Evolutionary conservation across 805 yeast genomes (phyloP), one percentile per base, ranked within the genome.

Genomic region (Metschnikowia arizonensis): DNA sequence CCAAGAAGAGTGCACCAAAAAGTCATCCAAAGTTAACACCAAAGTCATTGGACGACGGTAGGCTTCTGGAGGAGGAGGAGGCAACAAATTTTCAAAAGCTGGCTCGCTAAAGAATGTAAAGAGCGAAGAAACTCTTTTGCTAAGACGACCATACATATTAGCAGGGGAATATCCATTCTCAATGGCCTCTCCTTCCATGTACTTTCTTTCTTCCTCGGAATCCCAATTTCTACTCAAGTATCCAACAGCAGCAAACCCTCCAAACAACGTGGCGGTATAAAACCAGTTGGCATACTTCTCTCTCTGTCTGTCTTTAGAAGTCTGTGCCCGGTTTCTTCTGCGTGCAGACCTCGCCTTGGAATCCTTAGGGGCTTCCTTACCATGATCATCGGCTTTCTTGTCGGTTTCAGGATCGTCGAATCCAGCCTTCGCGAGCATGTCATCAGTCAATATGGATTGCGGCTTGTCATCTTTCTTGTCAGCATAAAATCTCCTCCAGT

Each of bases 1-100:
- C 99, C 99, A 93, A 51, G 85, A 87, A 32, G 95, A 82, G 64
- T 93, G 97, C 46, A 91, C 80, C 61, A 93, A 76, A 49, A 93
- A 71, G 60, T 93, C 99, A 58, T 93, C 99, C 59, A 93, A 76
- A 25, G 87, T 83, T 56, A 93, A 65, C 6, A 93, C 97, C 53
- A 93, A 73, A 3, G 99, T 93, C 62, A 86, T 68, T 28, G 98
- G 97, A 60, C 96, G 84, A 63, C 89, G 85, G 67, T 89, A 89
- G 44, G 91, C 95, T 58, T 87, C 91, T 7, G 83, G 83, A 28
- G 95, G 87, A 25, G 96, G 90, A 40, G 95, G 96, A 42, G 99
- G 99, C 56, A 95, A 78, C 59, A 93, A 78, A 63, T 89, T 89
- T 50, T 89, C 95, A 64, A 85, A 88, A 14, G 88, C 95, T 10